phyloP scores from a whole-genome alignment of 345 rosid species.

The Melastoma malabathricum region DNA sequence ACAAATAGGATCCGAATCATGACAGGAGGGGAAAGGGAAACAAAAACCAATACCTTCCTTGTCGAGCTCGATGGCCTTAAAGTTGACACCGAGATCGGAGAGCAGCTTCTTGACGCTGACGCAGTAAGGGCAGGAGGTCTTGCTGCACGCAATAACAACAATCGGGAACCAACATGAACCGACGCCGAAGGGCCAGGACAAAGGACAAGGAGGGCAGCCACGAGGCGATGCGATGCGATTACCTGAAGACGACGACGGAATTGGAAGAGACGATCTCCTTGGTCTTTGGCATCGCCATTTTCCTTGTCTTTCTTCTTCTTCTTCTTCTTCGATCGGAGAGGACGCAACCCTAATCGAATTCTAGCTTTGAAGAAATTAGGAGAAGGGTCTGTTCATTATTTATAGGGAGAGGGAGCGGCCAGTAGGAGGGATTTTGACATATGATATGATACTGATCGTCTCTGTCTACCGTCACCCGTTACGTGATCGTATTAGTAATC shows the following conservation, averaged over 20 bases:
- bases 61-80: slow-evolving; percentile 46
- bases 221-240: background rate
- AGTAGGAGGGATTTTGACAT: no score
- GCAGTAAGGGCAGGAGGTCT: slow-evolving; percentile 57
- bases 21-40: background rate
- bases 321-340: background rate
- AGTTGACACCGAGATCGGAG: slow-evolving; percentile 35
- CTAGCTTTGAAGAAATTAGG: no score
- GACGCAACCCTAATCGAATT: no score
- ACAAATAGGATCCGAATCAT: background rate
- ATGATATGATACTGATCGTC: no score
- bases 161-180: background rate
- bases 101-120: slow-evolving; percentile 49
- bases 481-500: no score
- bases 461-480: no score
- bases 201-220: background rate
- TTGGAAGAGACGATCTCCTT: slow-evolving; percentile 42
- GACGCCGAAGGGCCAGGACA: background rate
- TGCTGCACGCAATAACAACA: slow-evolving; percentile 25
- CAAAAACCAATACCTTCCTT: slow-evolving; percentile 29
- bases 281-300: slow-evolving; percentile 49
- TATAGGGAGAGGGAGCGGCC: no score
- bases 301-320: background rate
- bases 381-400: no score
- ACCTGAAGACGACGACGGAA: slow-evolving; percentile 73